Base-by-base conservation (phyloP, 2,329 filamentous ascomycete genomes). In the Alternaria arborescens region DNA sequence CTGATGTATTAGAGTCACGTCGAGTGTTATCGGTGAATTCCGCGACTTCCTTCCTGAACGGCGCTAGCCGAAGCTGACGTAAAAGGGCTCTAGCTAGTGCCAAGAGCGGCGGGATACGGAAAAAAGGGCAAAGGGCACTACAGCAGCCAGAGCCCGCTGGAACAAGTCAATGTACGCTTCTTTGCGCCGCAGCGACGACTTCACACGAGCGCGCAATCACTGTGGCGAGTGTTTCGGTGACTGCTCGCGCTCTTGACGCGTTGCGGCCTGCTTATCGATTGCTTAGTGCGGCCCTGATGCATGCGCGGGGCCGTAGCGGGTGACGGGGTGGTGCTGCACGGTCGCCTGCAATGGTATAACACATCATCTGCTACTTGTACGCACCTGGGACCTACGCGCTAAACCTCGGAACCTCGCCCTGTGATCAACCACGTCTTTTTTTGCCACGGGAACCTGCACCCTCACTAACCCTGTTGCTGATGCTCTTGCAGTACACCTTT, bases 281-380 rank as follows among this genome's bases (percentile, higher is more conserved):
- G 52, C 50, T 55, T 66, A 64, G 67, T 47, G 62, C 61, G 55
- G 54, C 43, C 28, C 30, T 58, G 55, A 57, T 43, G 58, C 61
- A 53, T 58, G 56, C 55, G 62, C 62, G 65, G 61, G 65, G 65
- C 60, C 47, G 55, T 51, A 57, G 48, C 55, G 42, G 41, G 52
- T 55, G 54, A 56, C 56, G 42, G 28, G 28, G 28, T 24, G 51
- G 53, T 43, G 47, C 52, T 60, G 62, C 62, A 65, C 57, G 60
- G 65, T 60, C 61, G 62, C 60, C 60, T 64, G 56, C 60, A 53
- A 66, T 64, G 32, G 67, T 64, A 62, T 69, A 69, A 66, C 64
- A 65, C 70, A 72, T 73, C 71, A 73, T 72, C 67, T 68, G 71
- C 69, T 34, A 61, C 61, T 18, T 51, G 50, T 44, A 60, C 58